Base-by-base conservation (phyloP, 2,329 filamentous ascomycete genomes). In the Xylaria sp. region DNA sequence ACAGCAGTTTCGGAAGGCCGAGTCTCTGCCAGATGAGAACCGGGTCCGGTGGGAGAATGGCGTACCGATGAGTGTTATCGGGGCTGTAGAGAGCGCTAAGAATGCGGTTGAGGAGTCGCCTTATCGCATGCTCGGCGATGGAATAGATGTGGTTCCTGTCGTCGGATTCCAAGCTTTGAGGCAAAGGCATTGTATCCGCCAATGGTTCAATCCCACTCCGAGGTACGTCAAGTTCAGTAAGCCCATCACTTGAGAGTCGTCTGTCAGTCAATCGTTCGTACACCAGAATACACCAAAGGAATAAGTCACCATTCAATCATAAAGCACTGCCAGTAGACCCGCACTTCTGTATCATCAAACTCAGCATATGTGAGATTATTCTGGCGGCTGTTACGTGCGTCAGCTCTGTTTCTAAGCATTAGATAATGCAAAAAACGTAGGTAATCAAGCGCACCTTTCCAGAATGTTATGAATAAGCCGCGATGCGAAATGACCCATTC, bases 301-400 rank as follows among this genome's bases (percentile, higher is more conserved):
- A 28, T 15, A 52, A n/a, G 15, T 71, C 78, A 90, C 88, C 87
- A 92, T 79, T 93, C 91, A 36, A 92, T 82, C 72, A 92, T 90
- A 65, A 93, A 82, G 75, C 89, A 91, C 34, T 90, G 90, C 91
- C 91, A 93, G 71, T 90, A 92, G 1, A 88, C 86, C 65, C 90
- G 83, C 45, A 86, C 80, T 64, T 84, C 83, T 20, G 83, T 75
- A 70, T 89, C 84, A 65, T 84, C 74, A 12, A 70, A 73, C 23
- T 75, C 72, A 15, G 67, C 63, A 45, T 70, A 71, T 8, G 72
- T 63, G 55, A 71, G 60, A 45, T 70, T 65, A 9, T 67, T 58
- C 39, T 70, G 70, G 46, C 72, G 72, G 45, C 73, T 75, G 7
- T 15, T 15, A 43, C 6, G 50, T 48, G 30, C 7, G 23, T 69